Percentiles rank a stretch among this genome's conserved stretches.
Conservation (phyloP, 176 grass and related monocot genomes). For the Raddia guianensis region DNA sequence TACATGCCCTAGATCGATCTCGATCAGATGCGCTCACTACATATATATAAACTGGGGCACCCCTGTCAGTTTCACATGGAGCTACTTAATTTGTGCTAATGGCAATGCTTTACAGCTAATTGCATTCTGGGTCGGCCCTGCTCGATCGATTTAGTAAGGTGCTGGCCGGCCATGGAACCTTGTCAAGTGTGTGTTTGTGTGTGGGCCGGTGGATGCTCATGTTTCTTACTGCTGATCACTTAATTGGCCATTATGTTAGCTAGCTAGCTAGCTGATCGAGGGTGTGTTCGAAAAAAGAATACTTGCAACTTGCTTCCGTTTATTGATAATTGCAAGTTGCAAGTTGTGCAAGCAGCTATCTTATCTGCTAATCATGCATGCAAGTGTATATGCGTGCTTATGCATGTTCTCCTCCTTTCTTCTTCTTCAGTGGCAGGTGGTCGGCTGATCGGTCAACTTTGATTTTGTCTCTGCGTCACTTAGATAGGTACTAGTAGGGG, state of each 20-base stretch:
- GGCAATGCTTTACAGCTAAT: neutral
- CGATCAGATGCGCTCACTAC: too few relatives aligned
- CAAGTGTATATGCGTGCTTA: neutral
- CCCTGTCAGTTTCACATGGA: neutral
- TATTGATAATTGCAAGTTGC: neutral
- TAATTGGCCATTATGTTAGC: too few relatives aligned
- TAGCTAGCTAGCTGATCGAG: neutral
- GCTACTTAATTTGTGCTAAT: neutral
- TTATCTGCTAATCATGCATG: neutral
- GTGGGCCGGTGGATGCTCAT: neutral
- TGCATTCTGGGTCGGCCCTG: neutral
- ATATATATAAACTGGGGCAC: neutral
- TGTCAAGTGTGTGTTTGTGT: neutral
- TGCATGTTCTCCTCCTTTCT: neutral
- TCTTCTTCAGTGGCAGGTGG: neutral
- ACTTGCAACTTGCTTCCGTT: neutral
- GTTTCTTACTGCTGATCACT: neutral
- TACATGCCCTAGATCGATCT: too few relatives aligned
- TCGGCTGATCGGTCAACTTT: neutral
- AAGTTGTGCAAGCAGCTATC: neutral
- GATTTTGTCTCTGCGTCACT: neutral
- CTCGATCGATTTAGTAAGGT: too few relatives aligned
- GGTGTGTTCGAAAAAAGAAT: neutral
- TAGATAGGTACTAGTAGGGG: neutral
- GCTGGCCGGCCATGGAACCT: neutral